Percentiles rank a stretch among this genome's conserved stretches.
Conservation (phyloP, 139 green algal species). For the Chlamydomonas urium region DNA sequence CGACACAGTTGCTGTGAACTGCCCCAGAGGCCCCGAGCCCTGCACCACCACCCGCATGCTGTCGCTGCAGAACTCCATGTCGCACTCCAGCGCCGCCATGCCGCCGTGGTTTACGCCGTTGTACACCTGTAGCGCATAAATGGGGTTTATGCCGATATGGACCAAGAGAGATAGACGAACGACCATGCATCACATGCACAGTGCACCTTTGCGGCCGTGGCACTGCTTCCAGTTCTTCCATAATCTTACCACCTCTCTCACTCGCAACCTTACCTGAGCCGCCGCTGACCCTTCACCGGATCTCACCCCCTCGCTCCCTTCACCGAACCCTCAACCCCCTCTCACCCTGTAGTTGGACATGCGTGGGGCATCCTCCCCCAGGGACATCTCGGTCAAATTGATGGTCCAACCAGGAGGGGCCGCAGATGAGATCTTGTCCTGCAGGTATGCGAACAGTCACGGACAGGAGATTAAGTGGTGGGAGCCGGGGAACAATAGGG, state of each 20-base stretch:
- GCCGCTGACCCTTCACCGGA: neutral
- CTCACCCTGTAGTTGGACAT: conserved; percentile 29
- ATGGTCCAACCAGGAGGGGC: conserved; percentile 42
- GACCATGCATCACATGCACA: too few relatives aligned
- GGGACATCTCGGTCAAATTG: conserved; percentile 35
- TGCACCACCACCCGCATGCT: conserved; percentile 39
- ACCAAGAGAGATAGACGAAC: too few relatives aligned
- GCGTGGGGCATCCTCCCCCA: conserved; percentile 32
- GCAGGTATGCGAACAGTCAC: too few relatives aligned
- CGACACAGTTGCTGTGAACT: conserved; percentile 36
- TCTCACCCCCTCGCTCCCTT: neutral
- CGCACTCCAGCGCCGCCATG: conserved; percentile 24
- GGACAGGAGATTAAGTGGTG: too few relatives aligned
- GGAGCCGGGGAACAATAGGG: too few relatives aligned
- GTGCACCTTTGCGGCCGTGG: too few relatives aligned
- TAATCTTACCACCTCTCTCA: too few relatives aligned
- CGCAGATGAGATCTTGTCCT: conserved; percentile 30
- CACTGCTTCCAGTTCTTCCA: too few relatives aligned
- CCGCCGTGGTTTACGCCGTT: neutral
- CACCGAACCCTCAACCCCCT: neutral
- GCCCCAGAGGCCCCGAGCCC: conserved; percentile 33
- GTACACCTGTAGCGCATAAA: neutral
- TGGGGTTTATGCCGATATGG: too few relatives aligned
- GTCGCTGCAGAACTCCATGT: conserved; percentile 33
- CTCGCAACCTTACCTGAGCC: too few relatives aligned